Percentiles rank a stretch among this genome's conserved stretches.
Conservation (phyloP, 2,329 filamentous ascomycete species). For the Trichoderma lentiforme region DNA sequence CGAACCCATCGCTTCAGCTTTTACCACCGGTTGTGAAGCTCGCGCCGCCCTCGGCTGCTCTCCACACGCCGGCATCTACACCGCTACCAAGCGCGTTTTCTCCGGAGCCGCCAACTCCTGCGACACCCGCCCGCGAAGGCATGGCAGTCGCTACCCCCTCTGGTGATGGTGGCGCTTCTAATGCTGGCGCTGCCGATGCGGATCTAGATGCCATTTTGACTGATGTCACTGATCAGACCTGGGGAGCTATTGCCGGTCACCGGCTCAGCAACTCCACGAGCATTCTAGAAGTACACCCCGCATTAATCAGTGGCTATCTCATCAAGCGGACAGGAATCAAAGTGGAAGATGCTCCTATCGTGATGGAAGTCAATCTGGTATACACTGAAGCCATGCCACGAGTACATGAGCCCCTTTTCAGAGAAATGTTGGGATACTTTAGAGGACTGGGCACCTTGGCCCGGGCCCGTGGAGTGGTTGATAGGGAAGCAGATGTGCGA, state of each 20-base stretch:
- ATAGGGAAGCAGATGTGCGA: conserved; percentile 57
- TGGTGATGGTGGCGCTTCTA: conserved; percentile 41
- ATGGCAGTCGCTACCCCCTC: conserved; percentile 45
- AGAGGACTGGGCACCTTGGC: conserved; percentile 67
- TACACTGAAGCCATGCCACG: conserved; percentile 50
- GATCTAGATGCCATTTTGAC: conserved; percentile 62
- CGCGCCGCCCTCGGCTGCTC: conserved; percentile 41
- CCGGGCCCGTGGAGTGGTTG: conserved; percentile 60
- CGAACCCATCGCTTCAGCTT: conserved; percentile 61
- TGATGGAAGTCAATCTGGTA: conserved; percentile 64
- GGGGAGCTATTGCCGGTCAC: conserved; percentile 69
- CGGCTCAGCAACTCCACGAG: conserved; percentile 59
- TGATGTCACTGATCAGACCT: conserved; percentile 71
- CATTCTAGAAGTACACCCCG: conserved; percentile 52
- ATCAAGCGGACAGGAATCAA: conserved; percentile 59
- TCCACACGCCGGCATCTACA: conserved; percentile 66
- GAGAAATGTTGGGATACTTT: conserved; percentile 69
- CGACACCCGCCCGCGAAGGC: conserved; percentile 44
- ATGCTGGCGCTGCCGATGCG: conserved; percentile 37
- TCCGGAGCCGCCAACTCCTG: conserved; percentile 53
- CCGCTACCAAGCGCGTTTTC: conserved; percentile 59
- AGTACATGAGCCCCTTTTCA: conserved; percentile 60
- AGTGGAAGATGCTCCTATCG: conserved; percentile 54
- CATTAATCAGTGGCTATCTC: conserved; percentile 62
- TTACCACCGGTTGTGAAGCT: conserved; percentile 54